Base-by-base conservation (phyloP, 139 green algal species). In the Chlorella sp. region DNA sequence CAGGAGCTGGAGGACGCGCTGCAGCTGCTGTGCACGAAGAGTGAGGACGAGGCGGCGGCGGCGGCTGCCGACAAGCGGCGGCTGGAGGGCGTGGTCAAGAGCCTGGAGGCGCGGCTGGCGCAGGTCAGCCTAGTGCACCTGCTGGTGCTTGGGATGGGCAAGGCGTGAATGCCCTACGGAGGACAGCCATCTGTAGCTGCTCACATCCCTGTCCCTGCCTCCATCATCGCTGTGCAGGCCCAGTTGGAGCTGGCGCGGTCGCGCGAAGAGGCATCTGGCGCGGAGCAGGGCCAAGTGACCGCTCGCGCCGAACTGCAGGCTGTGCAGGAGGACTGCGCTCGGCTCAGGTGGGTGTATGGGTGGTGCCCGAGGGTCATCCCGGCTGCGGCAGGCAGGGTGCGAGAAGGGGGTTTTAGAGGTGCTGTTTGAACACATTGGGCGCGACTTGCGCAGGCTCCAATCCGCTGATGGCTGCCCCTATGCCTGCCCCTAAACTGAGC, bases 1-100 rank as follows among this genome's bases (percentile, higher is more conserved):
- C 80, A 87, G 74, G 86, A 89, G 81, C 65, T 89, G 51, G 60
- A 36, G 13, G 81, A 89, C 20, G 73, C 72, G 63, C 51, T 89
- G 73, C 81, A 75, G 15, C 30, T 65, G 55, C n/a, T 87, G 38
- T 85, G 28, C 15, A 32, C 67, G 36, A 56, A 62, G 23, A n/a
- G 82, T 30, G 63, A 12, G 12, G 67, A 65, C 62, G 51, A 71
- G 30, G 36, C 68, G 16, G 47, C 83, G 9, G 51, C 62, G 0
- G 74, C 74, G 1, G 81, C 78, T 9, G 55, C n/a, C 26, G 74
- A 89, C 57, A 60, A 67, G 44, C 70, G 67, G 18, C 73, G 83
- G 44, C 71, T 83, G 74, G 81, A 89, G 57, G 73, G 34, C 0
- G 64, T 74, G 18, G 78, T 88, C 30, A 75, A 47, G 51, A 41